Evolutionary conservation across 1,139 yeast genomes (phyloP).

Genomic region (Scheffersomyces quercinus): DNA sequence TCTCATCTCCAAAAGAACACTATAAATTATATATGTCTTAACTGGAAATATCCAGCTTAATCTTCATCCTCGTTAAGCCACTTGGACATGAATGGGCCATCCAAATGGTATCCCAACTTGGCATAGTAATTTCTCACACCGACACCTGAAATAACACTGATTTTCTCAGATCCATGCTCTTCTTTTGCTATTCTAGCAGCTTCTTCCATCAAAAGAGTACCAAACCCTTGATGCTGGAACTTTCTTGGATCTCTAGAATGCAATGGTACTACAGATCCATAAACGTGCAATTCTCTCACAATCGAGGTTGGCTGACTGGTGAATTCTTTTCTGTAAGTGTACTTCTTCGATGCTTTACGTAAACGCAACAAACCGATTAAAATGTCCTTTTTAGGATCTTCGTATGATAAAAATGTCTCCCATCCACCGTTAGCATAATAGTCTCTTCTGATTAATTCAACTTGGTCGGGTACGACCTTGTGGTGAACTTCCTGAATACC

Average conservation of each 20-base stretch:
- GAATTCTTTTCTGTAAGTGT: slow-evolving; percentile 89
- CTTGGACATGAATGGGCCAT: slow-evolving; percentile 97
- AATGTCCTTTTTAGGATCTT: slow-evolving; percentile 96
- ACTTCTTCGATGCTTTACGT: slow-evolving; percentile 84
- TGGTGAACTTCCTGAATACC: slow-evolving; percentile 99
- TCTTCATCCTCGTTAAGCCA: slow-evolving; percentile 17
- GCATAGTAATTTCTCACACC: slow-evolving; percentile 97
- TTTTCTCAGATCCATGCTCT: slow-evolving; percentile 90
- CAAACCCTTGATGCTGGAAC: slow-evolving; percentile 99
- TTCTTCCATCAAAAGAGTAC: slow-evolving; percentile 96
- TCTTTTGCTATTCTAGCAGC: slow-evolving; percentile 94
- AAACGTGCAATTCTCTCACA: slow-evolving; percentile 94
- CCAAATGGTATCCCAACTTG: slow-evolving; percentile 84
- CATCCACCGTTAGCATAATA: slow-evolving; percentile 98
- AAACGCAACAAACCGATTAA: slow-evolving; percentile 86
- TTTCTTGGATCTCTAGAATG: slow-evolving; percentile 98
- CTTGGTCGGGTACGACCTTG: slow-evolving; percentile 96
- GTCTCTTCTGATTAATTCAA: slow-evolving; percentile 91
- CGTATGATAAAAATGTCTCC: slow-evolving; percentile 96
- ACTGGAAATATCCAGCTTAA: too few relatives aligned
- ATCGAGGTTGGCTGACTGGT: slow-evolving; percentile 83
- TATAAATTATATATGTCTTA: too few relatives aligned
- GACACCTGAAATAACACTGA: slow-evolving; percentile 94
- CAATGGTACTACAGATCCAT: slow-evolving; percentile 95
- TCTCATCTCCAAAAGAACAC: too few relatives aligned